A percentile compares a stretch with the other conserved stretches of the same genome.
Evolutionary conservation across 78 protist species (phyloP).

Genomic region (Protostelium mycophagum): DNA sequence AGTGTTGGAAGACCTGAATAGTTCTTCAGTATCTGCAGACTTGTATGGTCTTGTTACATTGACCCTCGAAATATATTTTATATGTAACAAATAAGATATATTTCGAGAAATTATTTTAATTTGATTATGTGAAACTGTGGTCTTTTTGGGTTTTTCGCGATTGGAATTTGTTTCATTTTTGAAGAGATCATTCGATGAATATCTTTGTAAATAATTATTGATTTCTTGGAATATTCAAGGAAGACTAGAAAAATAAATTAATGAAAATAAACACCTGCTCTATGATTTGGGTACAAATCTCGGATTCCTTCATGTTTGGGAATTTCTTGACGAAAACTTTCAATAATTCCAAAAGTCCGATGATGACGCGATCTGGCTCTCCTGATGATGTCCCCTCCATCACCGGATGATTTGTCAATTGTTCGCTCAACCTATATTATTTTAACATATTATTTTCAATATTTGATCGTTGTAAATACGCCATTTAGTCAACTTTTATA

Average conservation of each 20-base stretch:
- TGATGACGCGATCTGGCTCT: background rate
- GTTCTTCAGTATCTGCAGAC: slow-evolving; percentile 7
- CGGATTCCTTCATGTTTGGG: background rate
- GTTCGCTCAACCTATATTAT: background rate
- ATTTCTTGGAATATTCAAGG: background rate
- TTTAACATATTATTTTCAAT: too few relatives aligned
- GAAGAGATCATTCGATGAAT: background rate
- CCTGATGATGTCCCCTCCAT: background rate
- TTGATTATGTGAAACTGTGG: slow-evolving; percentile 12
- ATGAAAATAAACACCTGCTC: background rate
- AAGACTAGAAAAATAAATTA: background rate
- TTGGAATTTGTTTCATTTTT: background rate
- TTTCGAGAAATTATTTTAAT: slow-evolving; percentile 30
- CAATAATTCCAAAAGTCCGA: background rate
- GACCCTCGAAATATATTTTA: slow-evolving; percentile 28
- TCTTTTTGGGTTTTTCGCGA: too few relatives aligned
- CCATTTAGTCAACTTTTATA: too few relatives aligned
- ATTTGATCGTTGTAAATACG: too few relatives aligned
- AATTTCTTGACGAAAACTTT: background rate
- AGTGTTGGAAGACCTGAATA: slow-evolving; percentile 10
- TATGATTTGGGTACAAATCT: background rate
- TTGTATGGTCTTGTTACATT: slow-evolving; percentile 30
- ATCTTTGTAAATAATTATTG: background rate
- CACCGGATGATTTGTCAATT: background rate
- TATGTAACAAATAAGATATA: slow-evolving; percentile 36